Evolutionary conservation across 306 rosid species (phyloP).

Genomic region (Carpinus fangiana): DNA sequence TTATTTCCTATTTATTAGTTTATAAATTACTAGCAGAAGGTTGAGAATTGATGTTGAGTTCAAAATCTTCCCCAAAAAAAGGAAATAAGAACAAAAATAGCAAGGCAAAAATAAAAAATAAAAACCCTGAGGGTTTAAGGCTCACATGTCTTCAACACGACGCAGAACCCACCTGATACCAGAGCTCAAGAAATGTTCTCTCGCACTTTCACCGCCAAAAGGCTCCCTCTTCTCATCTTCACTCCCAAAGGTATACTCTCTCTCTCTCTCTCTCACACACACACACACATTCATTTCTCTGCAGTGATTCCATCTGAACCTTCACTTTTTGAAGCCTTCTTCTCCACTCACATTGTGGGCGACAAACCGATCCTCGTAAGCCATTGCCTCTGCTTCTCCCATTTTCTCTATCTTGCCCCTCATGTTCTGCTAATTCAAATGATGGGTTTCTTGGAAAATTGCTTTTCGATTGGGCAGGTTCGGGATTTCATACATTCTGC

Average conservation of each 20-base stretch:
- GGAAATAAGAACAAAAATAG: no score
- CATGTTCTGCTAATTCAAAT: constrained; percentile 12
- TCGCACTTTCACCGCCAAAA: constrained; percentile 23
- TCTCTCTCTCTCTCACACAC: neutral
- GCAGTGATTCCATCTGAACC: constrained; percentile 45
- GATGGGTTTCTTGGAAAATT: constrained; percentile 6
- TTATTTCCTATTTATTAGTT: no score
- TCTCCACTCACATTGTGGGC: constrained; percentile 70
- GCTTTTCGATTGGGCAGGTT: constrained; percentile 50
- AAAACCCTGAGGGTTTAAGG: constrained; percentile 4
- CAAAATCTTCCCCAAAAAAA: neutral
- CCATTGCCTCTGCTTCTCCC: neutral
- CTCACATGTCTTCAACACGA: neutral
- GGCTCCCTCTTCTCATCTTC: constrained; percentile 22
- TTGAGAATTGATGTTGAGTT: neutral
- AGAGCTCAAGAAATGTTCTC: constrained; percentile 4
- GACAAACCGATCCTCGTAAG: constrained; percentile 84
- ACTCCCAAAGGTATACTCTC: constrained; percentile 44
- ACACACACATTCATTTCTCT: neutral
- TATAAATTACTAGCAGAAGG: neutral
- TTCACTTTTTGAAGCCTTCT: constrained; percentile 39
- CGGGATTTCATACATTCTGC: constrained; percentile 94
- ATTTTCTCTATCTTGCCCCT: neutral
- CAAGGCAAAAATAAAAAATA: neutral
- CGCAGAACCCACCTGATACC: neutral